Evolutionary conservation across 139 green algal species (phyloP), one percentile per base, ranked within the genome.

Genomic region (Pleodorina starrii): DNA sequence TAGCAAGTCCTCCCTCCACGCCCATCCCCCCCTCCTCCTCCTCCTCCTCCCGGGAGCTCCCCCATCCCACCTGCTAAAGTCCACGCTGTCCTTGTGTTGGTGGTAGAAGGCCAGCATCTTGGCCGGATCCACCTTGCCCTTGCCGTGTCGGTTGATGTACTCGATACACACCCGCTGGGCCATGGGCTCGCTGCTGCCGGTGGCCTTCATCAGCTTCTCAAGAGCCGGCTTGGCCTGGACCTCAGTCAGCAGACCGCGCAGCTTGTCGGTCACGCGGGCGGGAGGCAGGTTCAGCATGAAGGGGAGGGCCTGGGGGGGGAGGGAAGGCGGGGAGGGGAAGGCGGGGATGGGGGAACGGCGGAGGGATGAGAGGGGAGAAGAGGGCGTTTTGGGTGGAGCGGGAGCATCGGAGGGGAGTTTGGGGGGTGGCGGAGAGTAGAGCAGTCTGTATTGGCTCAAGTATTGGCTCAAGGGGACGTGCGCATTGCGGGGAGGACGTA

Each of bases 181-280:
- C 46, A 54, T 69, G 35, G 83, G 83, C 83, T 88, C 83, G 25
- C 4, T 36, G 66, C 25, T 51, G 35, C 83, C 83, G 2, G 83
- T 88, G 32, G 83, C 83, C 83, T 88, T 88, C 83, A 88, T 88
- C 35, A 88, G 68, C 46, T 71, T 68, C 46, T 88, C 83, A 44
- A 88, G 83, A 7, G 83, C 83, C 3, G 83, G 83, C 83, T 88
- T 88, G 40, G 83, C 83, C 27, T 51, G 23, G 19, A 88, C 83
- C 83, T 88, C 83, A 9, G 83, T 88, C 38, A 88, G 66, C 35
- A 88, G 83, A 10, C 60, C 66, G 10, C 83, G 83, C 68, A 88
- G 83, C 68, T 88, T 88, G 44, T 80, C 83, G 12, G 83, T 88
- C 27, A 88, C 83, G 35, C 83, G 83, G 19, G 83, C 83, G 23